These are phyloP conservation scores for Areca catechu DNA, from an alignment of 176 grass and related monocot genomes.

Conservation along the genomic window DNA sequence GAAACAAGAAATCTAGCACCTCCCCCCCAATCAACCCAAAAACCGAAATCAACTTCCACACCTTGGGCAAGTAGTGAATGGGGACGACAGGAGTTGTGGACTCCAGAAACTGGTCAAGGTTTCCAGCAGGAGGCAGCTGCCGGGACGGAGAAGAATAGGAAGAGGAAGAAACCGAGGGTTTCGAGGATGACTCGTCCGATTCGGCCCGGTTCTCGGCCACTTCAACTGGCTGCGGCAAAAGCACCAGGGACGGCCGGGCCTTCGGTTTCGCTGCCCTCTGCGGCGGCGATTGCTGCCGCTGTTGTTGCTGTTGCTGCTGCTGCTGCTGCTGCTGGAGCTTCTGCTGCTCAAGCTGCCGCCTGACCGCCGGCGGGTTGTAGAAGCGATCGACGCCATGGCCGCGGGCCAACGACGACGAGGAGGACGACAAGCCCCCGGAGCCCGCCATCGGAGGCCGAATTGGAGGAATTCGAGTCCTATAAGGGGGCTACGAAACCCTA, in stretches of 20 bases:
- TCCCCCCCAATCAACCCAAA: too few relatives aligned
- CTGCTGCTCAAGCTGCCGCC: slow-evolving; percentile 39
- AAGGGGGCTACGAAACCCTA: slow-evolving; percentile 1
- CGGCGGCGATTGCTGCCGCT: slow-evolving; percentile 19
- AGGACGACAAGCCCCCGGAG: slow-evolving; percentile 34
- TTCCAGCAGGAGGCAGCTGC: slow-evolving; percentile 14
- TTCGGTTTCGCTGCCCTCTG: slow-evolving; percentile 25
- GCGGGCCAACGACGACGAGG: slow-evolving; percentile 21
- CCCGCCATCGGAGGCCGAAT: slow-evolving; percentile 12
- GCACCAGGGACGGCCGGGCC: not conserved
- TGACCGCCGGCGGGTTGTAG: slow-evolving; percentile 56
- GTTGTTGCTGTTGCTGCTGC: slow-evolving; percentile 30
- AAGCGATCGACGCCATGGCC: slow-evolving; percentile 34
- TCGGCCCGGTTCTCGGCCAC: slow-evolving; percentile 21
- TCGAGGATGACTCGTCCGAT: slow-evolving; percentile 62
- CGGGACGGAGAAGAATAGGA: slow-evolving; percentile 21
- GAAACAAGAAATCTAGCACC: not conserved
- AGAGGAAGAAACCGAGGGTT: slow-evolving; percentile 32
- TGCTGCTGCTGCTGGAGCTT: slow-evolving; percentile 7
- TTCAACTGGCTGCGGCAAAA: slow-evolving; percentile 13
- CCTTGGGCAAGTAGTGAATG: slow-evolving; percentile 47
- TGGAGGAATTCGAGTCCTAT: not conserved
- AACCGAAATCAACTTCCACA: not conserved
- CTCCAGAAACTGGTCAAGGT: slow-evolving; percentile 70
- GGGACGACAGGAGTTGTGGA: slow-evolving; percentile 64